These are phyloP conservation scores for Atalantia buxifolia DNA, from an alignment of 345 rosid species.

Conservation along the genomic window DNA sequence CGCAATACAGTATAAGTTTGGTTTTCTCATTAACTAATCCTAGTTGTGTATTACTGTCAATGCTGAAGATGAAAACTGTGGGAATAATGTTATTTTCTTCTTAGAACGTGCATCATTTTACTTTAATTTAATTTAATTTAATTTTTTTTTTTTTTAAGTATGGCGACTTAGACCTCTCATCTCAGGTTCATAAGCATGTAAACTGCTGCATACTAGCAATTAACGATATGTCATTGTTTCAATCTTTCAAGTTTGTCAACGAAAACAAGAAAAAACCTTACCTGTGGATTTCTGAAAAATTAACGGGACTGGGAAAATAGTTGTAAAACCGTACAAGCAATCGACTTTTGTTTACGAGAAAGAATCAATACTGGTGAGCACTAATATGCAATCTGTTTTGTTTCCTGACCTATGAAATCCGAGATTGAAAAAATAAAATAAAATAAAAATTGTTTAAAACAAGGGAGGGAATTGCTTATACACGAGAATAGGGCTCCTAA, in stretches of 20 bases:
- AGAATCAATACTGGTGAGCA: background rate
- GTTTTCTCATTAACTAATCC: background rate
- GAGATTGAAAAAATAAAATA: background rate
- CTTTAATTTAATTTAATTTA: too few relatives aligned
- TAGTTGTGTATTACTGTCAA: background rate
- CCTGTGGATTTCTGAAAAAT: background rate
- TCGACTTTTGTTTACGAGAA: background rate
- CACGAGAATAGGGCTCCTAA: constrained; percentile 55
- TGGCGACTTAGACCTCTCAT: too few relatives aligned
- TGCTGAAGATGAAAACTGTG: background rate
- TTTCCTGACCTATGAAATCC: background rate
- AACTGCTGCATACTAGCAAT: too few relatives aligned
- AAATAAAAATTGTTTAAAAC: background rate
- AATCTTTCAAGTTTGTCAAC: background rate
- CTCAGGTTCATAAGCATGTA: too few relatives aligned
- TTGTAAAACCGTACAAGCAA: background rate
- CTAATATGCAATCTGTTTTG: background rate
- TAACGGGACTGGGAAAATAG: background rate
- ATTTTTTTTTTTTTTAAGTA: too few relatives aligned
- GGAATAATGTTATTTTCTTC: background rate
- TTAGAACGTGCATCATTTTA: background rate
- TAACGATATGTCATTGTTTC: too few relatives aligned
- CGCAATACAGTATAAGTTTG: background rate
- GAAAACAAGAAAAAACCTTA: background rate
- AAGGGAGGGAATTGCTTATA: background rate